Conservation (phyloP, 495 filamentous ascomycete species). For the Talaromyces ruber region DNA sequence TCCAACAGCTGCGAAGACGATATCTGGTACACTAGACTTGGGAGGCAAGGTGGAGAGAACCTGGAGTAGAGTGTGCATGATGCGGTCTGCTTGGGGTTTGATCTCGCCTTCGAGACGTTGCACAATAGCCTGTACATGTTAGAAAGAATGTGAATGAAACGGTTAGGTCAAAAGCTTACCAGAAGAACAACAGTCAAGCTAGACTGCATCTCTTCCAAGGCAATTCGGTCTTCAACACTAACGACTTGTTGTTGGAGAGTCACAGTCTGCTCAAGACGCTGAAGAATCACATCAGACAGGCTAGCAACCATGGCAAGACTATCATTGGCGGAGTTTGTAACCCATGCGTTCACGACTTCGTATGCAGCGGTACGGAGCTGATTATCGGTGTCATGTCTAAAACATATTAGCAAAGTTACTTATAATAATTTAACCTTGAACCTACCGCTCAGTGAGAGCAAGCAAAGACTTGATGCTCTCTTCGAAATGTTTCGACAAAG, state of each 20-base stretch:
- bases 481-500: constrained; percentile 86
- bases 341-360: constrained; percentile 90
- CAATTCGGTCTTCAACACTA: constrained; percentile 90
- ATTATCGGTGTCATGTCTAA: constrained; percentile 68
- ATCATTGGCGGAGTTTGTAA: constrained; percentile 80
- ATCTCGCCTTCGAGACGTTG: constrained; percentile 89
- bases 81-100: constrained; percentile 79
- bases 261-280: constrained; percentile 83
- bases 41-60: constrained; percentile 66
- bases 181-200: constrained; percentile 85
- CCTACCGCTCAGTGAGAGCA: constrained; percentile 67
- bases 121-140: constrained; percentile 56
- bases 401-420: constrained; percentile 12
- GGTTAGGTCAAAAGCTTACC: constrained; percentile 18
- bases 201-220: constrained; percentile 94
- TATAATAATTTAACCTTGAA: constrained; percentile 4
- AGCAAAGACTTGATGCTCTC: constrained; percentile 81
- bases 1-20: constrained; percentile 82
- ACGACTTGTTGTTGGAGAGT: constrained; percentile 91
- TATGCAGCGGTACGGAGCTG: constrained; percentile 97
- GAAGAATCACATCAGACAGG: constrained; percentile 74
- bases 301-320: constrained; percentile 71
- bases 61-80: constrained; percentile 81
- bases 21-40: constrained; percentile 93
- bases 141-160: constrained; percentile 5